A percentile compares a stretch with the other conserved stretches of the same genome.
Evolutionary conservation across 495 filamentous ascomycete genomes (phyloP).

Genomic region (Penicillium arizonense): DNA sequence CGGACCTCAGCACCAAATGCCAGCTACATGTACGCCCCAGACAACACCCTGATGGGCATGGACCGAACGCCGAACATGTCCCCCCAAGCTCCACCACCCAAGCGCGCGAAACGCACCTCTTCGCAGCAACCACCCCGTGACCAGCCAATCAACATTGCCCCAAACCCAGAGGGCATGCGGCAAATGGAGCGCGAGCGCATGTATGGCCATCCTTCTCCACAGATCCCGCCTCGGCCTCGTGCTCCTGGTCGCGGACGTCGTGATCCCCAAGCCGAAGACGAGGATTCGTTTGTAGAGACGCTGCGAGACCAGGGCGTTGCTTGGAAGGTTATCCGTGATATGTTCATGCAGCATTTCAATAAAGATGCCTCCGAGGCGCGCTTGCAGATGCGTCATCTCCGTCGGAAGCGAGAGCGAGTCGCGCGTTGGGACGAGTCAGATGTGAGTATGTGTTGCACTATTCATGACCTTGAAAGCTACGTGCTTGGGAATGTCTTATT

Average conservation of each 20-base stretch:
- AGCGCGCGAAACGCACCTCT: slow-evolving; percentile 27
- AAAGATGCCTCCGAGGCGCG: slow-evolving; percentile 67
- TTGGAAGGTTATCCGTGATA: slow-evolving; percentile 67
- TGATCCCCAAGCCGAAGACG: slow-evolving; percentile 58
- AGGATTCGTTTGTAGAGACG: slow-evolving; percentile 62
- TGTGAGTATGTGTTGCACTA: slow-evolving; percentile 49
- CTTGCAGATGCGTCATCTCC: slow-evolving; percentile 70
- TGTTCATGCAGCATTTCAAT: slow-evolving; percentile 60
- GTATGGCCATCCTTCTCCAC: slow-evolving; percentile 21
- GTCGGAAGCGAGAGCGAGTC: slow-evolving; percentile 59
- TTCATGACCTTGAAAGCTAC: neutral
- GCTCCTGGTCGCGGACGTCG: slow-evolving; percentile 40
- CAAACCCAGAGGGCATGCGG: slow-evolving; percentile 39
- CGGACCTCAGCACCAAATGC: slow-evolving; percentile 21
- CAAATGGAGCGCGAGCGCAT: slow-evolving; percentile 36
- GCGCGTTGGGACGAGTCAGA: slow-evolving; percentile 67
- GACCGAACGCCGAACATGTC: slow-evolving; percentile 24
- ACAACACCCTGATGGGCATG: slow-evolving; percentile 17
- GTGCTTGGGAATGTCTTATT: slow-evolving; percentile 12
- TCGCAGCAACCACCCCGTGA: slow-evolving; percentile 28
- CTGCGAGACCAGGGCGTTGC: slow-evolving; percentile 66
- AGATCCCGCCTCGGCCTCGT: slow-evolving; percentile 34
- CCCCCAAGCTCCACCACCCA: slow-evolving; percentile 23
- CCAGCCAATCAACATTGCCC: slow-evolving; percentile 35
- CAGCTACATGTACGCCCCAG: slow-evolving; percentile 24